Conservation (phyloP, 1,284 basidiomycete genomes). For the Tilletia setariae region DNA sequence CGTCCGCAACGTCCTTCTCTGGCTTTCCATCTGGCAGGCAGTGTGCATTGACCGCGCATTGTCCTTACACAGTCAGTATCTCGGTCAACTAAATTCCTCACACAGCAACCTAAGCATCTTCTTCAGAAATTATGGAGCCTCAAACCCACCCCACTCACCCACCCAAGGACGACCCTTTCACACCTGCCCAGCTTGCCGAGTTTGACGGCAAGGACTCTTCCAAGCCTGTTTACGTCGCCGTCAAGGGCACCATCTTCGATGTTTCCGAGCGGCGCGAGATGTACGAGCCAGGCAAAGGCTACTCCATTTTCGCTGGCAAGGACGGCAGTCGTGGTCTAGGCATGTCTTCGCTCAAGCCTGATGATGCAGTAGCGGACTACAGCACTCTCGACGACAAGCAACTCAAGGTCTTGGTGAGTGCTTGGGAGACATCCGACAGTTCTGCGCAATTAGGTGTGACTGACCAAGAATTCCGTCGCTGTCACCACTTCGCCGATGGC, state of each 20-base stretch:
- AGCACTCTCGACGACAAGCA: constrained; percentile 72
- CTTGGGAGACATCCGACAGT: background rate
- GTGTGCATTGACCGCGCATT: background rate
- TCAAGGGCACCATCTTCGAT: constrained; percentile 83
- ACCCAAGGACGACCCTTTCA: constrained; percentile 16
- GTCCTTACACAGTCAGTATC: background rate
- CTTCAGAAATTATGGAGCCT: background rate
- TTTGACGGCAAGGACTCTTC: constrained; percentile 67
- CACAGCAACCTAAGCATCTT: background rate
- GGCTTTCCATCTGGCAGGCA: background rate
- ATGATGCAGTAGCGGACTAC: constrained; percentile 86
- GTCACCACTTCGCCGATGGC: background rate
- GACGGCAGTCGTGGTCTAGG: constrained; percentile 64
- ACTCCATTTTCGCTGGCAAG: constrained; percentile 69
- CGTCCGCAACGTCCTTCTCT: no score
- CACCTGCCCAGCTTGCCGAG: constrained; percentile 60
- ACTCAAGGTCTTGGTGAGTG: constrained; percentile 66
- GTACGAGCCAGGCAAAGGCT: constrained; percentile 61
- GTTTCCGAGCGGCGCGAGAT: constrained; percentile 73
- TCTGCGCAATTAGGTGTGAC: background rate
- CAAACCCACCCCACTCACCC: constrained; percentile 14
- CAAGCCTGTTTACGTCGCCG: constrained; percentile 78
- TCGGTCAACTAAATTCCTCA: background rate
- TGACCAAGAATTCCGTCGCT: background rate
- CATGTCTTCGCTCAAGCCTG: constrained; percentile 75